Evolutionary conservation across 441 rosid species (phyloP).

Genomic region (Populus hybrid): DNA sequence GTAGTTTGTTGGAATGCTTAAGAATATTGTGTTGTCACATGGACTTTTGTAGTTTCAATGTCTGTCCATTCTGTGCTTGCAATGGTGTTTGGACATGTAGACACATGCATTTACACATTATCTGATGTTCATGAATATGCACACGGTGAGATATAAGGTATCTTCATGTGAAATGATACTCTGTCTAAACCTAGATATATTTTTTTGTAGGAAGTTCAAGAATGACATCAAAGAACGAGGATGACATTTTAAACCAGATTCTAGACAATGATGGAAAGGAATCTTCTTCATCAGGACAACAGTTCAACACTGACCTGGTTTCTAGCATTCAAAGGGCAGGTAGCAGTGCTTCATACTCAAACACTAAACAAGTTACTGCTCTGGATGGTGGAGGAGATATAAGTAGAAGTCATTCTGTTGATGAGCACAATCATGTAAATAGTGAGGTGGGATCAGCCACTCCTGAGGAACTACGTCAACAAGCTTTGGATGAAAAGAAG

Average conservation of each 20-base stretch:
- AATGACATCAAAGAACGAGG: constrained; percentile 43
- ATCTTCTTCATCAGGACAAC: constrained; percentile 42
- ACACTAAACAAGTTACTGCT: constrained; percentile 19
- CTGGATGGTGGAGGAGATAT: constrained; percentile 36
- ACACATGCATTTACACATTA: neutral
- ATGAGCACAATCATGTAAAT: constrained; percentile 21
- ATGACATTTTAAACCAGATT: constrained; percentile 62
- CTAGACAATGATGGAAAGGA: constrained; percentile 53
- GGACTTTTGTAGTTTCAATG: neutral
- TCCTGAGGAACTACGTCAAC: constrained; percentile 74
- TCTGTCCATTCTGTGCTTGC: neutral
- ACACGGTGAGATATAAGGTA: neutral
- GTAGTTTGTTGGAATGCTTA: neutral
- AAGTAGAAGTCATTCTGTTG: constrained; percentile 29
- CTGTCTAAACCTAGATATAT: constrained; percentile 9
- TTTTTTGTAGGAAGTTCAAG: constrained; percentile 54
- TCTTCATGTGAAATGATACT: neutral
- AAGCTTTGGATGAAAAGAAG: constrained; percentile 73
- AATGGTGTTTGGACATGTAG: neutral
- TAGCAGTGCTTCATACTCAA: constrained; percentile 35
- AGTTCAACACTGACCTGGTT: constrained; percentile 25
- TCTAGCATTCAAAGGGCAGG: constrained; percentile 34
- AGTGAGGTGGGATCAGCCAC: constrained; percentile 39
- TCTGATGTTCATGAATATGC: neutral
- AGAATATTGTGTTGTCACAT: neutral